Evolutionary conservation across 139 green algal genomes (phyloP).

Genomic region (Pleodorina starrii): DNA sequence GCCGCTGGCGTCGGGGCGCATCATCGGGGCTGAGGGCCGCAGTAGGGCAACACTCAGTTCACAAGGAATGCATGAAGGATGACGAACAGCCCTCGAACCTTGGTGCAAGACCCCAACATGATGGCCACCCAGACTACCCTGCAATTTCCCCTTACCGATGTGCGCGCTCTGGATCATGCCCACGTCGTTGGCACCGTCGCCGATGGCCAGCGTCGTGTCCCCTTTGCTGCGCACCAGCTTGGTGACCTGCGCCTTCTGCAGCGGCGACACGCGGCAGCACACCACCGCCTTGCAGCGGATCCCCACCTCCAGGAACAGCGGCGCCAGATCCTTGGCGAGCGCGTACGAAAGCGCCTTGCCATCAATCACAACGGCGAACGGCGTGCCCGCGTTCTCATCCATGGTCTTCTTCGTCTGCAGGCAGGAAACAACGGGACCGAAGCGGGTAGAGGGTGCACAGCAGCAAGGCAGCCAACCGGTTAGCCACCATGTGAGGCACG

Average conservation of each 20-base stretch:
- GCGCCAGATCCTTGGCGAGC: slow-evolving; percentile 64
- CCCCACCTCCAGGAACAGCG: slow-evolving; percentile 63
- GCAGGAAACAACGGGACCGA: no score
- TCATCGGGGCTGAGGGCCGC: no score
- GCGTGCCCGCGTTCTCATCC: neutral
- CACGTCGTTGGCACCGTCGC: slow-evolving; percentile 99
- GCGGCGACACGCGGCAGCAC: slow-evolving; percentile 83
- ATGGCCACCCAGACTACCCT: no score
- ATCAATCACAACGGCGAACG: slow-evolving; percentile 76
- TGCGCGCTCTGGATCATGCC: slow-evolving; percentile 93
- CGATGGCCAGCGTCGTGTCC: slow-evolving; percentile 92
- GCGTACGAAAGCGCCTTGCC: slow-evolving; percentile 85
- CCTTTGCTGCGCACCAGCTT: slow-evolving; percentile 75
- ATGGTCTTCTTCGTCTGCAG: slow-evolving; percentile 32
- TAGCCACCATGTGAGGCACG: no score
- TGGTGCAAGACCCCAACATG: no score
- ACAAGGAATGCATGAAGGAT: no score
- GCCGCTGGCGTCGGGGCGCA: no score
- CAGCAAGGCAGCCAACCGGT: no score
- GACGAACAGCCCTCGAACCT: no score
- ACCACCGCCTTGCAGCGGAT: slow-evolving; percentile 74
- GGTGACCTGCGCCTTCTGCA: slow-evolving; percentile 85
- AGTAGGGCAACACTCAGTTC: no score
- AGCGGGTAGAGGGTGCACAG: no score
- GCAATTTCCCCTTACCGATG: slow-evolving; percentile 60